Evolutionary conservation across 176 grass and related monocot genomes (phyloP).

Genomic region (Aegilops longissima): DNA sequence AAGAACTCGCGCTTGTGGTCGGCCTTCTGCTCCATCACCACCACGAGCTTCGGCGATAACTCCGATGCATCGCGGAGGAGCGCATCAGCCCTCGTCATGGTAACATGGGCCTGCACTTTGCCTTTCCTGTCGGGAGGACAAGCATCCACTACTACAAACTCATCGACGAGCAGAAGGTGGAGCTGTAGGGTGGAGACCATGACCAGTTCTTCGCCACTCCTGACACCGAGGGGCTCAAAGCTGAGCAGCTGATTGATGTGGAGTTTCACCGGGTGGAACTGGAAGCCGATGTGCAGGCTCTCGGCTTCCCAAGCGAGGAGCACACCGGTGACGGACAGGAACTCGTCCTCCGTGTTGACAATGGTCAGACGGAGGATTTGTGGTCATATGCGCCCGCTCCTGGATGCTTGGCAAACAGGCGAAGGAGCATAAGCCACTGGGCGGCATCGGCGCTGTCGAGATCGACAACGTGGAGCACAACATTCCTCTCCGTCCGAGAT

Average conservation of each 20-base stretch:
- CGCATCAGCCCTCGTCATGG: constrained; percentile 18
- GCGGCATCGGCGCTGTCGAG: constrained; percentile 35
- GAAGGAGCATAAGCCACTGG: constrained; percentile 60
- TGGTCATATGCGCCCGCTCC: too few species aligned
- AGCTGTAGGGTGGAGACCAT: constrained; percentile 54
- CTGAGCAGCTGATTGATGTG: constrained; percentile 5
- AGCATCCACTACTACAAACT: neutral
- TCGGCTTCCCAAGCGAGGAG: constrained; percentile 46
- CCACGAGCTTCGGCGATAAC: constrained; percentile 45
- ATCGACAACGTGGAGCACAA: constrained; percentile 57
- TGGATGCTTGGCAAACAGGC: constrained; percentile 15
- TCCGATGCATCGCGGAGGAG: constrained; percentile 32
- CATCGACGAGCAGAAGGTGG: constrained; percentile 39
- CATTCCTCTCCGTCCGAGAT: neutral
- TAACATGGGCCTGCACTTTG: neutral
- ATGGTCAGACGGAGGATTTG: constrained; percentile 34
- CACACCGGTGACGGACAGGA: constrained; percentile 26
- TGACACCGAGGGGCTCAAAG: constrained; percentile 36
- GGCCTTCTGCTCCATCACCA: constrained; percentile 65
- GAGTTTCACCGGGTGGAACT: constrained; percentile 37
- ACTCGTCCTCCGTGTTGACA: constrained; percentile 31
- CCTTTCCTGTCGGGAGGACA: neutral
- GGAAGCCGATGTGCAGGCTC: constrained; percentile 35
- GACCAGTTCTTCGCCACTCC: constrained; percentile 34
- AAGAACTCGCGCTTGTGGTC: constrained; percentile 33